Base-by-base conservation (phyloP, 371 early-diverging fungal genomes). In the Rhizopus delemar region DNA sequence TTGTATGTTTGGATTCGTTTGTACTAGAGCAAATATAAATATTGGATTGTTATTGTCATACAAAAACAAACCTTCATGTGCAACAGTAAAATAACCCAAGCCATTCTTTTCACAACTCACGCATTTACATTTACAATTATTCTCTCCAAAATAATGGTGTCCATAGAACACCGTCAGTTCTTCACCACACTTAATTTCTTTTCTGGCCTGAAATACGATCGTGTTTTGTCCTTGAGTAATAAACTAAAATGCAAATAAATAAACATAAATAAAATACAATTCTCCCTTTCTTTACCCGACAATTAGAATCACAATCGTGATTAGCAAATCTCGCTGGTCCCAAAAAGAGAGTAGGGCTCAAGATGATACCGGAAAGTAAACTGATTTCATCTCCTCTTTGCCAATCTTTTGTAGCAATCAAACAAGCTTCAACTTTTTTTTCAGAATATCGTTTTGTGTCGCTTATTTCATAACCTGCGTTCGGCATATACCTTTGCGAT, bases 291-390 rank as follows among this genome's bases (percentile, higher is more conserved):
- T 22, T 50, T 67, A 87, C 86, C 65, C 82, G 79, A 63, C 90
- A 89, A 61, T 95, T 97, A 0, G 95, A 86, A 50, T 88, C 78
- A 71, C 98, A 97, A 68, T 97, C 97, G 71, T 97, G 98, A 64
- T 97, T 96, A 16, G 93, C 92, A 72, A 97, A 96, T 7, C 98
- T 84, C 2, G 93, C 97, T 32, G 98, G 98, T 5, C 98, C 98
- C n/a, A 95, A 77, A 56, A 96, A 91, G 16, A 96, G 70, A 31
- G 84, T 83, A 46, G 95, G 65, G 53, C 68, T 71, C 4, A 92
- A 90, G 41, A 93, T 88, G 46, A 86, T 83, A 7, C 96, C 97
- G 3, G 86, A 78, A 59, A 93, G 93, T n/a, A 81, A 73, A 6
- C 74, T 69, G 32, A 97, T 84, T 36, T 89, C 86, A 57, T 91